Evolutionary conservation across 1,139 yeast genomes (phyloP).

Genomic region (Lizanozyma gosingica): DNA sequence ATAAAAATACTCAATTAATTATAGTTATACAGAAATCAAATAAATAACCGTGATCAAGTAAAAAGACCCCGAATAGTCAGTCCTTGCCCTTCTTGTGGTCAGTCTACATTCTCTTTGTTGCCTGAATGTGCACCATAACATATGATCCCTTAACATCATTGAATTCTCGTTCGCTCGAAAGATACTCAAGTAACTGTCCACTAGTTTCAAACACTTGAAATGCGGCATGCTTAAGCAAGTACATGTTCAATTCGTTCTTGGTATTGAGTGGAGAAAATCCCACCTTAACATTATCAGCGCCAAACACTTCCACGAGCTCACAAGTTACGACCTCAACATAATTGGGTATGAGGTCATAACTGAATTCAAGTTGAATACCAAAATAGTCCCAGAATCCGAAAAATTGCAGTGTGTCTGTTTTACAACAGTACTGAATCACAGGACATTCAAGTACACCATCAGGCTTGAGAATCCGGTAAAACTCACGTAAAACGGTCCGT

Average conservation of each 20-base stretch:
- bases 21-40: too few species aligned
- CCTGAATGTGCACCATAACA: slow-evolving; percentile 3
- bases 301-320: slow-evolving; percentile 22
- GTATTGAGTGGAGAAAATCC: slow-evolving; percentile 23
- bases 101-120: neutral
- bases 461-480: slow-evolving; percentile 25
- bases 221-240: slow-evolving; percentile 22
- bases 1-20: too few species aligned
- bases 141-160: slow-evolving; percentile 10
- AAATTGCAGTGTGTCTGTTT: neutral
- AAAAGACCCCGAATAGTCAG: too few species aligned
- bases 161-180: slow-evolving; percentile 10
- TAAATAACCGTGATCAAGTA: too few species aligned
- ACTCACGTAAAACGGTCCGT: slow-evolving; percentile 21
- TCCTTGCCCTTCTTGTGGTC: too few species aligned
- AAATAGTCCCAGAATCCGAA: slow-evolving; percentile 10
- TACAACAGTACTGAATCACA: slow-evolving; percentile 7
- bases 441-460: slow-evolving; percentile 32
- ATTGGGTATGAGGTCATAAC: slow-evolving; percentile 19
- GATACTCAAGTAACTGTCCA: slow-evolving; percentile 25
- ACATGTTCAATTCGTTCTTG: slow-evolving; percentile 24
- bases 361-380: slow-evolving; percentile 12
- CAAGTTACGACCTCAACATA: slow-evolving; percentile 16
- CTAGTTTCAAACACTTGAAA: slow-evolving; percentile 25
- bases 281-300: slow-evolving; percentile 25